Percentiles rank a stretch among this genome's conserved stretches.
Evolutionary conservation across 2,329 filamentous ascomycete species (phyloP).

Genomic region (Trichoderma atroviride): DNA sequence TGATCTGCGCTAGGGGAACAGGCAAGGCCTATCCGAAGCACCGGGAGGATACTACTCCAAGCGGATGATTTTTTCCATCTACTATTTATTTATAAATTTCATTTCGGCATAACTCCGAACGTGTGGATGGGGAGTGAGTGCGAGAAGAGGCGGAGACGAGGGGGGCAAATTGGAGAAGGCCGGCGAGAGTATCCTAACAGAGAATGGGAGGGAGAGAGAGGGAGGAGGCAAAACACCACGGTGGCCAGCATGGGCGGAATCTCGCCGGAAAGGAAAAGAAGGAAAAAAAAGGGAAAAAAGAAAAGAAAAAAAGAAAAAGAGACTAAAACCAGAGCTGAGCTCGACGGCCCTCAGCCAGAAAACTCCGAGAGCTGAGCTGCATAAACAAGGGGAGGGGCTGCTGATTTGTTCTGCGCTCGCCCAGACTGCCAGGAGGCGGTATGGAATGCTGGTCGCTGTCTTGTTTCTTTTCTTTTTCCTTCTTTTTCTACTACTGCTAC

Average conservation of each 20-base stretch:
- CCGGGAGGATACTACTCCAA: not conserved
- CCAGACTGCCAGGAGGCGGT: slow-evolving; percentile 2
- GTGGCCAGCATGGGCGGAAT: not conserved
- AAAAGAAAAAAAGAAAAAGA: not conserved
- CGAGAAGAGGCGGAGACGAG: not conserved
- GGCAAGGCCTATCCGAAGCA: not conserved
- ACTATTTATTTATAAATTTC: not conserved
- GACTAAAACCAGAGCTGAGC: not conserved
- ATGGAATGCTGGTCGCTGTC: not conserved
- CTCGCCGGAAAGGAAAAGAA: not conserved
- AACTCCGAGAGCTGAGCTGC: not conserved
- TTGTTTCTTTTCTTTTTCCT: not conserved
- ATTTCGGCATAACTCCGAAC: not conserved
- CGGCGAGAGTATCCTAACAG: not conserved
- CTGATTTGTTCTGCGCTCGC: slow-evolving; percentile 9
- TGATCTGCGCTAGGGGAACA: slow-evolving; percentile 2
- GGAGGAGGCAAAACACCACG: not conserved
- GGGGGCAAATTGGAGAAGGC: not conserved
- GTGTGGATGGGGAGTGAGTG: not conserved
- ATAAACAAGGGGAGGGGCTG: not conserved
- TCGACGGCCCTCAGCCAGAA: not conserved
- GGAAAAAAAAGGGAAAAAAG: not conserved
- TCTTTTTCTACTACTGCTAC: not conserved
- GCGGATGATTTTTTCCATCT: not conserved
- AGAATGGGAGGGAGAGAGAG: not conserved